Conservation (phyloP, 768 basidiomycete species). For the Leccinum boreale region DNA sequence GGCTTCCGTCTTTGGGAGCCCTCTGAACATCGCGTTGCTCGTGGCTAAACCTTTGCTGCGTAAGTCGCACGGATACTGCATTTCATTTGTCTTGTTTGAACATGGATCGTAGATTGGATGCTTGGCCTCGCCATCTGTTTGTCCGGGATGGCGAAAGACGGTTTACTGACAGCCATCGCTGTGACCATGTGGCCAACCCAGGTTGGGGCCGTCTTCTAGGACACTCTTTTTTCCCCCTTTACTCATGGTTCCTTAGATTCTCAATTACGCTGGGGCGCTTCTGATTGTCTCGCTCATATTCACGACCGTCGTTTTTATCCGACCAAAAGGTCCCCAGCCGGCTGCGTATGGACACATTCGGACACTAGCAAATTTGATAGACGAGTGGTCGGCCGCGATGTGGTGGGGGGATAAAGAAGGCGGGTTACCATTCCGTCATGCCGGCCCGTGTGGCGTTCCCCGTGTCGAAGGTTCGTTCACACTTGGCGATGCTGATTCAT, state of each 20-base stretch:
- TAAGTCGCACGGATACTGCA: slow-evolving; percentile 9
- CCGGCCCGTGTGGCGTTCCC: slow-evolving; percentile 15
- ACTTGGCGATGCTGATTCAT: not conserved
- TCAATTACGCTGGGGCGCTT: slow-evolving; percentile 24
- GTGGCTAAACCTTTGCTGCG: slow-evolving; percentile 25
- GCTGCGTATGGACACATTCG: slow-evolving; percentile 34
- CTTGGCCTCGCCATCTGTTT: slow-evolving; percentile 28
- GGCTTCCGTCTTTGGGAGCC: slow-evolving; percentile 19
- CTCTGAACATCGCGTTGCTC: slow-evolving; percentile 15
- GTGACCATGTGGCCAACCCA: slow-evolving; percentile 28
- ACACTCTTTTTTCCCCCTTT: not conserved
- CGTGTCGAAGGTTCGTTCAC: not conserved
- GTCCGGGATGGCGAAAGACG: slow-evolving; percentile 9
- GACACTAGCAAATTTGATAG: slow-evolving; percentile 33
- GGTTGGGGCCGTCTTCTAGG: slow-evolving; percentile 6
- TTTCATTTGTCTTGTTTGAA: not conserved
- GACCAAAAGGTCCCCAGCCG: slow-evolving; percentile 26
- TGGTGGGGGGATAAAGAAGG: slow-evolving; percentile 29
- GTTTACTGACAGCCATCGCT: slow-evolving; percentile 10
- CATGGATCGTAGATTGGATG: slow-evolving; percentile 28
- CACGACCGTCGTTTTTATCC: slow-evolving; percentile 6
- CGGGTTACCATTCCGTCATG: slow-evolving; percentile 9
- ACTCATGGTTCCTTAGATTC: slow-evolving; percentile 17
- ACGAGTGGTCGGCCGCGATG: slow-evolving; percentile 35
- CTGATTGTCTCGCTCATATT: slow-evolving; percentile 21